Evolutionary conservation across 306 rosid genomes (phyloP).

Genomic region (Inga oerstediana): DNA sequence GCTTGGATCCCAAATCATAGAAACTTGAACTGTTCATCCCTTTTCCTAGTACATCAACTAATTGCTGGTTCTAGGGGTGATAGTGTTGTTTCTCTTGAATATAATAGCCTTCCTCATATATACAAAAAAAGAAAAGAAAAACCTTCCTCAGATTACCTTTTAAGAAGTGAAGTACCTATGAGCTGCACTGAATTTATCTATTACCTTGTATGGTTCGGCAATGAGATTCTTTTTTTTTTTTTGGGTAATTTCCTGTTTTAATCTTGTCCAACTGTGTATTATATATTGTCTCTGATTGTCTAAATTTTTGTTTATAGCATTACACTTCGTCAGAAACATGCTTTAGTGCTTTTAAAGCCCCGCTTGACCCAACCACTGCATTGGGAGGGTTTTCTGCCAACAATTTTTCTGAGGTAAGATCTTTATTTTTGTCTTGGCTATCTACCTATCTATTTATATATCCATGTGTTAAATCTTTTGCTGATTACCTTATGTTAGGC

Average conservation of each 20-base stretch:
- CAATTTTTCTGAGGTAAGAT: slow-evolving; percentile 82
- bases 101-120: no score
- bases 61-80: no score
- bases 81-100: no score
- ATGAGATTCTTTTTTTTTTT: slow-evolving; percentile 4
- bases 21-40: no score
- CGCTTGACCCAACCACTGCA: slow-evolving; percentile 92
- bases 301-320: slow-evolving; percentile 76
- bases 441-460: neutral
- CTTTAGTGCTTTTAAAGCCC: slow-evolving; percentile 95
- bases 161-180: no score
- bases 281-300: slow-evolving; percentile 34
- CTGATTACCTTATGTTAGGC: slow-evolving; percentile 65
- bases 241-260: neutral
- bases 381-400: slow-evolving; percentile 93
- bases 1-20: no score
- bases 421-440: slow-evolving; percentile 23
- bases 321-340: slow-evolving; percentile 87
- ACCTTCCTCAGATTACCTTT: no score
- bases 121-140: no score
- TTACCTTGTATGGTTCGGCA: slow-evolving; percentile 4
- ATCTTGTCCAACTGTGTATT: slow-evolving; percentile 13
- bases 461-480: slow-evolving; percentile 31
- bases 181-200: neutral
- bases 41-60: no score